A percentile compares a stretch with the other conserved stretches of the same genome.
These are phyloP conservation scores for Auricularia sp. DNA, from an alignment of 768 basidiomycete species.

Conservation along the genomic window DNA sequence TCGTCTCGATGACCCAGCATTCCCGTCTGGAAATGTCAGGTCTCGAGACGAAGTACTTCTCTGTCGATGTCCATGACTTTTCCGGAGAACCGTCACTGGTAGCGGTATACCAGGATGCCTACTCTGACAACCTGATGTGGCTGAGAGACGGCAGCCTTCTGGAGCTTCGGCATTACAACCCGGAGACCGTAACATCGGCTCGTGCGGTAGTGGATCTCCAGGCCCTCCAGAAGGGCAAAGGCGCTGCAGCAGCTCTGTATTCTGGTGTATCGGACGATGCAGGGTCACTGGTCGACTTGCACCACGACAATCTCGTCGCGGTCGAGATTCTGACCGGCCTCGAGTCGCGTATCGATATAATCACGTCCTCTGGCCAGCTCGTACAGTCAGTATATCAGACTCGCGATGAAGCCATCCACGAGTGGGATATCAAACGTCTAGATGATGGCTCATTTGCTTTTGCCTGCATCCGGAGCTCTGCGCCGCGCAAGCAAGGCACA, in stretches of 20 bases:
- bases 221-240: not conserved
- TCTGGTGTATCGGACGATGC: not conserved
- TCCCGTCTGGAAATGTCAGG: not conserved
- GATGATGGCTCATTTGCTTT: constrained; percentile 4
- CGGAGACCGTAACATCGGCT: not conserved
- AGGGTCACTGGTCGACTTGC: not conserved
- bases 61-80: not conserved
- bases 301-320: constrained; percentile 1
- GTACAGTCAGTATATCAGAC: constrained; percentile 1
- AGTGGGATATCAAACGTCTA: constrained; percentile 5
- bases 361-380: constrained; percentile 2
- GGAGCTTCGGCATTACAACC: not conserved
- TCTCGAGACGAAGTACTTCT: not conserved
- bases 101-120: not conserved
- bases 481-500: constrained; percentile 2
- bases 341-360: constrained; percentile 7
- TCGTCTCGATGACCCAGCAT: not conserved
- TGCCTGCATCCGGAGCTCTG: constrained; percentile 6
- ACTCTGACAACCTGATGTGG: not conserved
- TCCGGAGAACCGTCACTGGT: not conserved
- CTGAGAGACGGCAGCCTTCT: not conserved
- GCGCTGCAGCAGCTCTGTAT: not conserved
- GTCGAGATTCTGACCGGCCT: constrained; percentile 3
- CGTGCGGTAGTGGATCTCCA: not conserved
- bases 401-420: not conserved